Evolutionary conservation across 148 eudicot species (phyloP).

Genomic region (Dianthus caryophyllus): DNA sequence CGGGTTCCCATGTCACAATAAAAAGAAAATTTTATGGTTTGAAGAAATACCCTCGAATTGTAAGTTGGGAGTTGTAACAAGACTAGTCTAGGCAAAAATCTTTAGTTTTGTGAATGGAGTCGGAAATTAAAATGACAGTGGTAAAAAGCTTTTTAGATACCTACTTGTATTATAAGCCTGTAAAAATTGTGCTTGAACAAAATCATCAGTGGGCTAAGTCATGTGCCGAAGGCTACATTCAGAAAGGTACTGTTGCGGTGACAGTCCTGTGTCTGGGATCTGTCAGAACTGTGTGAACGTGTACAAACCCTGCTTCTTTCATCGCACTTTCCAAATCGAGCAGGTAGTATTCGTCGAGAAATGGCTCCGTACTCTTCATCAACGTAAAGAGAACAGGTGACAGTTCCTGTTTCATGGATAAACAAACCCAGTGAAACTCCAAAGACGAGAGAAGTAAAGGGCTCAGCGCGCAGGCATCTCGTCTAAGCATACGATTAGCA

Average conservation of each 20-base stretch:
- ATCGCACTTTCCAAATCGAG: constrained; percentile 66
- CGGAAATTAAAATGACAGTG: too few relatives aligned
- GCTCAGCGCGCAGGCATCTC: too few relatives aligned
- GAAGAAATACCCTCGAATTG: too few relatives aligned
- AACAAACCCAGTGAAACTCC: not conserved
- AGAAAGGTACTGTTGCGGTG: constrained; percentile 72
- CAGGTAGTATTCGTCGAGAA: constrained; percentile 88
- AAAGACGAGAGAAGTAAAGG: too few relatives aligned
- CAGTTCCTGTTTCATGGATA: constrained; percentile 49
- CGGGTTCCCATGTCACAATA: too few relatives aligned
- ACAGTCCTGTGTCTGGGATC: constrained; percentile 95
- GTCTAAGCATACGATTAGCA: not conserved
- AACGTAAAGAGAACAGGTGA: constrained; percentile 88
- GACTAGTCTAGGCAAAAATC: too few relatives aligned
- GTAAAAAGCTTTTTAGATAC: too few relatives aligned
- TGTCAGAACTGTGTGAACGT: constrained; percentile 61
- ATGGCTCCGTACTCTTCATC: constrained; percentile 99
- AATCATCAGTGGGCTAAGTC: not conserved
- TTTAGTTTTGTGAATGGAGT: too few relatives aligned
- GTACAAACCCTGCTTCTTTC: constrained; percentile 60
- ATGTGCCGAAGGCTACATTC: not conserved
- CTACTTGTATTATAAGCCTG: too few relatives aligned
- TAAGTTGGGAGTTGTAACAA: too few relatives aligned
- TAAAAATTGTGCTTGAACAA: too few relatives aligned
- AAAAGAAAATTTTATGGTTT: too few relatives aligned